Base-by-base conservation (phyloP, 2,329 filamentous ascomycete species). In the Alternaria sp. region DNA sequence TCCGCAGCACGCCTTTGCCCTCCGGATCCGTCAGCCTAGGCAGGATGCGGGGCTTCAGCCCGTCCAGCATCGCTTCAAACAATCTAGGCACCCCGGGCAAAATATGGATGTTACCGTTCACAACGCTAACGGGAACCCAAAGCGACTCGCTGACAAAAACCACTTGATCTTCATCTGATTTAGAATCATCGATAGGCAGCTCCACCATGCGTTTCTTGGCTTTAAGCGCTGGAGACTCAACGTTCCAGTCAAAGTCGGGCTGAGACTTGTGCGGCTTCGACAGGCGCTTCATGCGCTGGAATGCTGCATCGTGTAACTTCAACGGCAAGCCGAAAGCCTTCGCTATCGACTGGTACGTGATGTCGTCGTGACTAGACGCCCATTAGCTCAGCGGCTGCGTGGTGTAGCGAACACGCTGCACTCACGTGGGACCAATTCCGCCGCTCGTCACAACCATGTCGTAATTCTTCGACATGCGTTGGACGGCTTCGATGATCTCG, bases 401-500 rank as follows among this genome's bases (percentile, higher is more conserved):
- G 19, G 62, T 61, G 57, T 51, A 66, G 52, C 57, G 54, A 57
- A 23, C 30, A 44, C 28, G n/a, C 56, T 60, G 67, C 61, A 80
- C 90, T 83, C 82, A 95, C 91, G 95, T 98, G 69, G 96, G 96
- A 11, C 95, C 95, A 75, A 99, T 98, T 28, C 96, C 95, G 69
- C 96, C 95, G 72, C 92, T 96, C 7, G 96, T 98, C 6, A 98
- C 93, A 49, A 99, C 92, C 78, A 98, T 93, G 81, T 98, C 96
- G 77, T 97, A 98, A 68, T 88, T 90, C 56, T 87, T 86, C 76
- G 92, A 96, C 93, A 99, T 97, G 66, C 94, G 89, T 56, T 86
- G 86, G 6, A 93, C 90, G 1, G 93, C 93, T 79, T 98, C 94
- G 55, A 95, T 84, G 75, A 99, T 98, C 74, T 97, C 94, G 66